phyloP scores from a whole-genome alignment of 2,329 filamentous ascomycete genomes.

The Cladobotryum mycophilum region DNA sequence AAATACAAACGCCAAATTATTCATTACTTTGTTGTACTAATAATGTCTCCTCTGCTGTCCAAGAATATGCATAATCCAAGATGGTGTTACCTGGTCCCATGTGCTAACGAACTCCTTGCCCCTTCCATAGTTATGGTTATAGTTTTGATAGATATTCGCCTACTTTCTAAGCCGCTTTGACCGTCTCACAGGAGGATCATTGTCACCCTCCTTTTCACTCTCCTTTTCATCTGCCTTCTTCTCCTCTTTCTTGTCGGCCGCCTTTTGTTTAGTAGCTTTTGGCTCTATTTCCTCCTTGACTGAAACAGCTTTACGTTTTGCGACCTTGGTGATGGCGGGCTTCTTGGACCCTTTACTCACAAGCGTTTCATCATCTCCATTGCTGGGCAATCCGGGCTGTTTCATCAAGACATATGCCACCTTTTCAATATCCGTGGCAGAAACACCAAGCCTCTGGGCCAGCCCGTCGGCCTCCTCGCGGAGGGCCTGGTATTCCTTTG shows the following conservation, averaged over 20 bases:
- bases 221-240: too few species aligned
- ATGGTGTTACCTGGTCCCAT: not conserved
- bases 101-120: not conserved
- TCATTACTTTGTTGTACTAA: too few species aligned
- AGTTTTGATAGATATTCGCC: not conserved
- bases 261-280: slow-evolving; percentile 6
- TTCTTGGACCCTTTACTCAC: not conserved
- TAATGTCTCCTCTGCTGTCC: not conserved
- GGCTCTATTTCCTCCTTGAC: slow-evolving; percentile 12
- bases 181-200: slow-evolving; percentile 6
- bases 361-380: not conserved
- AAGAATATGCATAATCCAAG: not conserved
- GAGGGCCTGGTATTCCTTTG: slow-evolving; percentile 60
- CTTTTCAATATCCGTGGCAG: slow-evolving; percentile 59
- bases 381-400: slow-evolving; percentile 14
- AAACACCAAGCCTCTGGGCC: slow-evolving; percentile 43
- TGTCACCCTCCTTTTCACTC: not conserved
- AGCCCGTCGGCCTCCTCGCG: slow-evolving; percentile 37
- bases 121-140: not conserved
- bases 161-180: slow-evolving; percentile 13
- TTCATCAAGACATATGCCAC: slow-evolving; percentile 64
- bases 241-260: not conserved
- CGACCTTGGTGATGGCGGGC: not conserved
- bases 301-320: slow-evolving; percentile 18
- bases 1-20: slow-evolving; percentile 2